phyloP scores from a whole-genome alignment of 2,329 filamentous ascomycete species.

The Botrytis medusae region DNA sequence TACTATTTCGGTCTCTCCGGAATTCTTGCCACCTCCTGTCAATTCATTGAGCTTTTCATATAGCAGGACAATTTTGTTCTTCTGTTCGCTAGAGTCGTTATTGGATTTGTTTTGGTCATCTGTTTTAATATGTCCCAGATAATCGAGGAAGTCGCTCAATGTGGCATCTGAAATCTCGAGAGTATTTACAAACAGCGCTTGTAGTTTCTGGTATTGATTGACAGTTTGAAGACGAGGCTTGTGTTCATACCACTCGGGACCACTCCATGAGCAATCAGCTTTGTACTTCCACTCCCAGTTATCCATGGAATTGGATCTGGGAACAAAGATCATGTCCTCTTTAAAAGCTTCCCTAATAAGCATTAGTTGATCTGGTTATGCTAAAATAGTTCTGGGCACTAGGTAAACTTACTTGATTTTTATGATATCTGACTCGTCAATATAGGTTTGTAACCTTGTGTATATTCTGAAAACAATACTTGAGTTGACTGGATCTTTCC shows the following conservation, averaged over 20 bases:
- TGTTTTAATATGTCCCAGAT: not conserved
- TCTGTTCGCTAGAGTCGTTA: fast-evolving
- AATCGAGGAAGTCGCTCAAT: not conserved
- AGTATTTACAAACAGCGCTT: not conserved
- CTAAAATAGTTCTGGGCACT: fast-evolving
- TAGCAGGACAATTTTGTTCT: not conserved
- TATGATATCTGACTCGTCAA: not conserved
- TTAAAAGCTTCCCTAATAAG: not conserved
- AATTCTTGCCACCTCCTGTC: fast-evolving
- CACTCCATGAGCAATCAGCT: not conserved
- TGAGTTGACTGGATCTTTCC: not conserved
- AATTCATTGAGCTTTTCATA: not conserved
- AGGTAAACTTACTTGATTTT: not conserved
- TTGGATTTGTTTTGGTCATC: not conserved
- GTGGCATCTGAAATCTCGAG: not conserved
- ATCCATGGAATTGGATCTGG: not conserved
- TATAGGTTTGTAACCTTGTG: fast-evolving
- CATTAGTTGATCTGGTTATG: not conserved
- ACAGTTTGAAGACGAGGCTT: not conserved
- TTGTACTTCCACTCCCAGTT: not conserved
- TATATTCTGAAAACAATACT: not conserved
- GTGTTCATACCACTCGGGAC: not conserved
- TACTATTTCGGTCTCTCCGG: not conserved
- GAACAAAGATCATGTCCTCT: not conserved
- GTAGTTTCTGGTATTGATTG: not conserved